Base-by-base conservation (phyloP, 2,329 filamentous ascomycete species). In the Fusarium domesticum region DNA sequence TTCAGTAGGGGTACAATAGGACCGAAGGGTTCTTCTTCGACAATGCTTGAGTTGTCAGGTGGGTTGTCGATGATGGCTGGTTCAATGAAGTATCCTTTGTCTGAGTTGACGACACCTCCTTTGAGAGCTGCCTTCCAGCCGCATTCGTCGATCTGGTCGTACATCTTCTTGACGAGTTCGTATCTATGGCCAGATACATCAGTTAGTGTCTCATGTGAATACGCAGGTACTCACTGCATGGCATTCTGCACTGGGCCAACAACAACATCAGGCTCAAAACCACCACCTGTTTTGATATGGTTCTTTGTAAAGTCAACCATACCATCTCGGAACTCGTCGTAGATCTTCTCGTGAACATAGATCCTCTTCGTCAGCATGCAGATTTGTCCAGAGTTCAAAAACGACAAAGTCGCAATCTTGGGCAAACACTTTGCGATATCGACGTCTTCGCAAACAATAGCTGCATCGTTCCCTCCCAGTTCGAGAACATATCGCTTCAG, bases 1-100 rank as follows among this genome's bases (percentile, higher is more conserved):
- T 72, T 75, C 43, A 85, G 58, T 6, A 85, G 65, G 0, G 83
- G 83, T 1, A 86, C 71, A 23, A 87, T 80, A 0, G 84, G 84
- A 72, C 37, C 76, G 32, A 68, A 68, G 0, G 72, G 75, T 57
- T 81, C 78, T 51, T 78, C 78, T 2, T 67, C 64, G 1, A 83
- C 78, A 23, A 85, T 74, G 1, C 71, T 67, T 0, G 78, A 77
- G 39, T 74, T 64, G 28, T 82, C 77, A 0, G 77, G 74, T 2
- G 80, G 80, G 54, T 80, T 79, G 43, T 81, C 74, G 43, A 84
- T 71, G 43, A 85, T 77, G n/a, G 77, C 76, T 0, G 80, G 78
- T 7, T 71, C 63, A 47, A 84, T 65, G 51, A 77, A 80, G 62
- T 76, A 83, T 3, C 79, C 81, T 39, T 73, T 64, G 12, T 44